Base-by-base conservation (phyloP, 2,329 filamentous ascomycete genomes). In the Macrophomina pseudophaseolina region DNA sequence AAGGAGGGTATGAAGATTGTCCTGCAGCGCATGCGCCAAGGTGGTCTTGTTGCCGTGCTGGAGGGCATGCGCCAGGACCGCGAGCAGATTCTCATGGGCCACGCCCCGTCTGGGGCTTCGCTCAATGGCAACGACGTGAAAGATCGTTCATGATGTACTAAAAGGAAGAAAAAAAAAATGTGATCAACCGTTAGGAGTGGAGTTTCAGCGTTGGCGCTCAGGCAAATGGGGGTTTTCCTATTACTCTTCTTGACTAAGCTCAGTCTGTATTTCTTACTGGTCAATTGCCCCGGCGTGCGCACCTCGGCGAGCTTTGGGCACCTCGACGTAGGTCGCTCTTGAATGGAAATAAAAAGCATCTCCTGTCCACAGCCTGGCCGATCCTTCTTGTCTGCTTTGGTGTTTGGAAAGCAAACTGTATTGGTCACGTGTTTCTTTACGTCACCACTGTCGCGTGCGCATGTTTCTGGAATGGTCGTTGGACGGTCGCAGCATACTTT, bases 1-100 rank as follows among this genome's bases (percentile, higher is more conserved):
- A 88, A 90, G 59, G 90, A 94, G 76, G 92, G 92, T 58, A 94
- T 95, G 92, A 88, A 87, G 66, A 87, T 94, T 44, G 91, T 95
- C 8, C 83, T 95, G 28, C 90, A 93, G 78, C 84, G 91, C 56
- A 77, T 92, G 74, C 82, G 90, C 64, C 82, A 83, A 67, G 89
- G 89, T 46, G 90, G 90, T 0, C 80, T 92, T 18, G 87, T 90
- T 16, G 88, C 79, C 28, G 90, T 91, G n/a, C 79, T 92, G 35
- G 89, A 91, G 70, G 89, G 88, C 33, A 91, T 91, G 89, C 82
- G 87, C 62, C 80, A 82, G 71, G 89, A 91, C 73, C 82, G 85
- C 48, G 83, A 86, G 71, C 46, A 56, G 18, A 52, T 66, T 30
- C 51, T 65, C 54, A 51, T 66, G 64, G 64, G 64, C 59, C 59